phyloP scores from a whole-genome alignment of 371 early-diverging fungal genomes.

The Syncephalastrum monosporum region DNA sequence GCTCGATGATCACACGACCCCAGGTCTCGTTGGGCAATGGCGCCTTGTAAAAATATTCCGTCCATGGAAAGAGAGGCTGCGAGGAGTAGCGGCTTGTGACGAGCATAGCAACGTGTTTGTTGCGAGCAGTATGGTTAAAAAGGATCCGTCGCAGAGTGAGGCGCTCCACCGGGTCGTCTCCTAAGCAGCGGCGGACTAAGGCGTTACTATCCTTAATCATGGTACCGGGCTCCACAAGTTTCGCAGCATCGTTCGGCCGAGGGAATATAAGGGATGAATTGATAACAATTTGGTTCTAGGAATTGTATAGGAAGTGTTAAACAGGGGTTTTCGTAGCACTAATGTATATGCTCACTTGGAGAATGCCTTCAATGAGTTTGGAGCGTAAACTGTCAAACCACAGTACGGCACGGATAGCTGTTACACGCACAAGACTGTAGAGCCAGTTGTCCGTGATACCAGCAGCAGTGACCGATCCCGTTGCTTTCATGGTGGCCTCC shows the following conservation, averaged over 20 bases:
- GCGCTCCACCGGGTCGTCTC: constrained; percentile 9
- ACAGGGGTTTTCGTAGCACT: background rate
- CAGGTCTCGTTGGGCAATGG: constrained; percentile 1
- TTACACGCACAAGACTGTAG: background rate
- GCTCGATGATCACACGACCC: constrained; percentile 14
- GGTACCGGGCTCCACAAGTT: no score
- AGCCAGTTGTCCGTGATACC: constrained; percentile 2
- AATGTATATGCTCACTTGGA: constrained; percentile 7
- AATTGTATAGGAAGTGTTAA: background rate
- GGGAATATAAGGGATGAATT: no score
- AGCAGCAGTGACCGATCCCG: constrained; percentile 5
- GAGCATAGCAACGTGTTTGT: constrained; percentile 6
- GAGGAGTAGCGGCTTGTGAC: constrained; percentile 2
- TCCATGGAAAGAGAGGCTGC: constrained; percentile 4
- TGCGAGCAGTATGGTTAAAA: background rate
- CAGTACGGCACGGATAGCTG: background rate
- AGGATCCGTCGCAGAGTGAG: constrained; percentile 13
- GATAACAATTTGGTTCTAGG: no score
- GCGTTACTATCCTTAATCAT: no score
- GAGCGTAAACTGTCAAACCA: background rate
- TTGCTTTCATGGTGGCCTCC: constrained; percentile 1
- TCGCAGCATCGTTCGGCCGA: no score
- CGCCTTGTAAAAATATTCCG: constrained; percentile 6
- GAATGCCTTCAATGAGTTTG: background rate
- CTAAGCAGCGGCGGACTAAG: no score